Evolutionary conservation across 495 filamentous ascomycete genomes (phyloP), one percentile per base, ranked within the genome.

Genomic region (Hyaloscypha finlandica): DNA sequence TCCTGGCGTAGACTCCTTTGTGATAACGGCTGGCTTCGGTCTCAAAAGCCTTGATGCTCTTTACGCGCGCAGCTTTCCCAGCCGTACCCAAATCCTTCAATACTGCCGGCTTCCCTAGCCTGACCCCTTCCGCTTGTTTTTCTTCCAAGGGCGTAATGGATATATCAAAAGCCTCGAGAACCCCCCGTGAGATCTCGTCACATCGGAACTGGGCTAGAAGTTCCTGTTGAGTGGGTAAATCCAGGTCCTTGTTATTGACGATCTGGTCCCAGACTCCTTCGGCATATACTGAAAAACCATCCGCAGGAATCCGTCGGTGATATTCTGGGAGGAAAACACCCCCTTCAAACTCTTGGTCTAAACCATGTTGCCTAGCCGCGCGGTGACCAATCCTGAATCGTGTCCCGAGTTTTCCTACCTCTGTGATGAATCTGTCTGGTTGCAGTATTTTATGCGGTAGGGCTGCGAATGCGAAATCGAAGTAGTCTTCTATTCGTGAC

Each of bases 201-300:
- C 95, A 99, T 57, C 95, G 86, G 82, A 97, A 99, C 77, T 99
- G 95, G 3, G 95, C 95, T 59, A 99, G 86, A 55, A 99, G 80
- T 73, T 99, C 95, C 75, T 99, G 95, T 77, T 99, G 95, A 0
- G 95, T 97, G 19, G 95, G 95, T 37, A 99, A 79, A 80, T 99
- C 95, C 67, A 99, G 81, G 72, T 99, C 95, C 78, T 99, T 99
- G 79, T 99, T 99, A 78, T 93, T 91, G 71, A 96, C 92, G 71
- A 99, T 99, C 77, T 97, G 95, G 74, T 97, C 92, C 95, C 95
- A 99, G 19, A 99, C 87, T 45, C 93, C 91, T 72, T 93, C 88
- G 9, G 95, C 94, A 74, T 98, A 99, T 61, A 91, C 83, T 4
- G 94, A 88, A 76, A 97, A 94, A 6, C 95, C 95, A 75, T 99